phyloP scores from a whole-genome alignment of 495 filamentous ascomycete species.

The Aspergillus sparsus region DNA sequence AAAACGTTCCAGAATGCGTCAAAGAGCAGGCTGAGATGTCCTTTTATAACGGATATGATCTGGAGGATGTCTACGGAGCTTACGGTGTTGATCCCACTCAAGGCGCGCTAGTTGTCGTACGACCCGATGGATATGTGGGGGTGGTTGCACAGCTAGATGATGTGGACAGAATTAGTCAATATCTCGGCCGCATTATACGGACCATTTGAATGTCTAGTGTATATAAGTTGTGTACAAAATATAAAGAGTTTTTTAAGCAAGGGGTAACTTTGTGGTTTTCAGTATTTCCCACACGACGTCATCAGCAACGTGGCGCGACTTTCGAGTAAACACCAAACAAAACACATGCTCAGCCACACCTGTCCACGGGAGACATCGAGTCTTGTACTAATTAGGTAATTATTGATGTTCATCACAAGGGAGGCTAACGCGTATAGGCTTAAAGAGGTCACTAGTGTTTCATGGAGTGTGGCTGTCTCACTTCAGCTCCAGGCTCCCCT shows the following conservation, averaged over 20 bases:
- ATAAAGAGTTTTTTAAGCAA: too few relatives aligned
- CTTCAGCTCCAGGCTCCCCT: slow-evolving; percentile 5
- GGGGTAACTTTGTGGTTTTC: too few relatives aligned
- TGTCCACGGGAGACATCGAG: background rate
- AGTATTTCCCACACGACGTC: too few relatives aligned
- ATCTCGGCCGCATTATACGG: background rate
- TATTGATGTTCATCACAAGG: background rate
- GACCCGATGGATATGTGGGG: background rate
- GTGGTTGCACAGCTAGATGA: background rate
- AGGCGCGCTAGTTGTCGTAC: background rate
- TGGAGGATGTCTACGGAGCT: background rate
- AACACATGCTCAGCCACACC: slow-evolving; percentile 18
- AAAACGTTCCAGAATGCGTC: slow-evolving; percentile 31
- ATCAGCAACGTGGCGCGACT: too few relatives aligned
- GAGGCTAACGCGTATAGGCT: background rate
- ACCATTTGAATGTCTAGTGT: too few relatives aligned
- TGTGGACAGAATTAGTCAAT: background rate
- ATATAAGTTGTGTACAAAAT: too few relatives aligned
- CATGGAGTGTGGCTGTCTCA: slow-evolving; percentile 16
- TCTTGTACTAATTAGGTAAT: background rate
- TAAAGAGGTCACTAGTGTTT: slow-evolving; percentile 7
- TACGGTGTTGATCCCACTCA: background rate
- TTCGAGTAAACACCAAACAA: background rate
- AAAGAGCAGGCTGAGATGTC: background rate
- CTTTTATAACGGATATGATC: background rate